A percentile compares a stretch with the other conserved stretches of the same genome.
phyloP scores from a whole-genome alignment of 306 rosid species.

The Benincasa hispida region DNA sequence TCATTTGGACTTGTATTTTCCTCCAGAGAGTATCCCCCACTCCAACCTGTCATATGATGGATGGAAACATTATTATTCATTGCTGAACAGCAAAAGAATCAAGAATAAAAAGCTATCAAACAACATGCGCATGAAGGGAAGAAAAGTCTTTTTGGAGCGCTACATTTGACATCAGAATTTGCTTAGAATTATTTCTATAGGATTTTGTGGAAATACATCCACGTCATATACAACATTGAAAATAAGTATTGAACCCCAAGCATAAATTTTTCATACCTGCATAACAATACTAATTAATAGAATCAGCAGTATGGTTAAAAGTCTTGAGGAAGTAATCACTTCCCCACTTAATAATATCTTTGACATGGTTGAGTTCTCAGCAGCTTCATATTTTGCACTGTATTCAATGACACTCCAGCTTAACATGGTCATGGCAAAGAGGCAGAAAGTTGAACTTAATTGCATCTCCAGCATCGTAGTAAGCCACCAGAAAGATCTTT shows the following conservation, averaged over 20 bases:
- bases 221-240: background rate
- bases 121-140: background rate
- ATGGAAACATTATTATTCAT: background rate
- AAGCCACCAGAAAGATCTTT: conserved; percentile 87
- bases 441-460: conserved; percentile 77
- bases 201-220: background rate
- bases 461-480: conserved; percentile 93
- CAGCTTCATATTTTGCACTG: conserved; percentile 82
- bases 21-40: conserved; percentile 64
- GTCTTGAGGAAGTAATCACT: conserved; percentile 85
- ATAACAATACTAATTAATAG: conserved; percentile 39
- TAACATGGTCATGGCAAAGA: conserved; percentile 82
- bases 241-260: background rate
- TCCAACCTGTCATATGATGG: conserved; percentile 51
- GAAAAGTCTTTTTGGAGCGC: background rate
- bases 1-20: conserved; percentile 65
- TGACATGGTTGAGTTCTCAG: conserved; percentile 71
- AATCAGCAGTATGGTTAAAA: conserved; percentile 77
- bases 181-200: background rate
- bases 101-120: background rate
- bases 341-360: conserved; percentile 90
- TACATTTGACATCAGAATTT: background rate
- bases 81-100: background rate
- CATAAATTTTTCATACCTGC: conserved; percentile 47
- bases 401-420: conserved; percentile 99